Percentiles rank a stretch among this genome's conserved stretches.
These are phyloP conservation scores for Hymenochaete sp. DNA, from an alignment of 1,284 basidiomycete genomes.

Conservation along the genomic window DNA sequence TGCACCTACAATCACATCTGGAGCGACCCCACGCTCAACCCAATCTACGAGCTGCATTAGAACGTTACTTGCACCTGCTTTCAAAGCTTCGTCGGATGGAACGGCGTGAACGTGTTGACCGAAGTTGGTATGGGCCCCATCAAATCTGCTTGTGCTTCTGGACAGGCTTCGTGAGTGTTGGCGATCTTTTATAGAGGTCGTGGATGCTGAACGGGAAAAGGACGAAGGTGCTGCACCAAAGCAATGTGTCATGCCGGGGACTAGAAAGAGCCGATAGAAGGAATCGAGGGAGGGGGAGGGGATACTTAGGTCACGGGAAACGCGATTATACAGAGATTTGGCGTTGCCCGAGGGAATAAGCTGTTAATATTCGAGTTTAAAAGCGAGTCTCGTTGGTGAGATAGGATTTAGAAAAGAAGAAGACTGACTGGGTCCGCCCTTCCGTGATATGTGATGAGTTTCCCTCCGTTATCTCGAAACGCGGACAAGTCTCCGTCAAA, in stretches of 20 bases:
- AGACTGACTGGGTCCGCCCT: conserved; percentile 16
- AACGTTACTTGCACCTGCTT: conserved; percentile 25
- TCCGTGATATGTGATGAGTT: conserved; percentile 22
- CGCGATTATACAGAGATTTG: conserved; percentile 29
- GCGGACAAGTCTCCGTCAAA: conserved; percentile 20
- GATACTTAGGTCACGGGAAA: conserved; percentile 24
- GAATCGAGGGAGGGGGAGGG: conserved; percentile 24
- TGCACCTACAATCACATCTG: conserved; percentile 27
- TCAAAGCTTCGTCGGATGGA: neutral
- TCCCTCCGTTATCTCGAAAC: conserved; percentile 22
- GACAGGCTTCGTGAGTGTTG: conserved; percentile 18
- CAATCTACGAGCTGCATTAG: conserved; percentile 33
- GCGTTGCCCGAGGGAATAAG: conserved; percentile 31
- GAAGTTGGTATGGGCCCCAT: no score
- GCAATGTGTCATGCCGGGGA: conserved; percentile 37
- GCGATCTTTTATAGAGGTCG: no score
- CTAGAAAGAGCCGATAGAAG: conserved; percentile 34
- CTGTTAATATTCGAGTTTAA: conserved; percentile 10
- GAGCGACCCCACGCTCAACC: conserved; percentile 32
- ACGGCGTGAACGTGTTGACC: conserved; percentile 13
- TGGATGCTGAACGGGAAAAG: no score
- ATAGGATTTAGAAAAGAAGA: conserved; percentile 1
- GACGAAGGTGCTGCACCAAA: conserved; percentile 19
- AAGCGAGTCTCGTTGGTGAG: neutral
- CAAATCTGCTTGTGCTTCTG: no score